These are phyloP conservation scores for Mycosarcoma mackinlayi DNA, from an alignment of 1,284 basidiomycete genomes.

Conservation along the genomic window DNA sequence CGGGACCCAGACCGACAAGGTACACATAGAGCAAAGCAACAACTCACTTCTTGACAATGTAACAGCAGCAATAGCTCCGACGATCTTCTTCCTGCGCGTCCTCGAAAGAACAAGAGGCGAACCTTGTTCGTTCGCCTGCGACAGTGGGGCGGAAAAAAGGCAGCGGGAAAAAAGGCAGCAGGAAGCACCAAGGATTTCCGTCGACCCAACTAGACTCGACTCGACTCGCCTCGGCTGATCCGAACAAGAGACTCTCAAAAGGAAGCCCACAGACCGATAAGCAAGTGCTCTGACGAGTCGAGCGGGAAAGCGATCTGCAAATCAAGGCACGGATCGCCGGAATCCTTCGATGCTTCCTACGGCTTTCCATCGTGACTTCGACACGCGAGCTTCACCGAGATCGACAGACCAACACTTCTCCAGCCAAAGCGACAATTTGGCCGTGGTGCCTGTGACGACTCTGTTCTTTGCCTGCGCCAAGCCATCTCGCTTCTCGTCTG, in stretches of 20 bases:
- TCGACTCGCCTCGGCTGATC: too few species aligned
- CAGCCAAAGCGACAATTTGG: not conserved
- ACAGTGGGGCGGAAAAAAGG: too few species aligned
- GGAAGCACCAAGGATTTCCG: not conserved
- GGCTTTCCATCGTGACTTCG: not conserved
- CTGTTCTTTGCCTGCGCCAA: not conserved
- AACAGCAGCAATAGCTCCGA: not conserved
- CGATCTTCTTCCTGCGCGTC: too few species aligned
- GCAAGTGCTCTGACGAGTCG: too few species aligned
- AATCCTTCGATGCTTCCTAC: constrained; percentile 1
- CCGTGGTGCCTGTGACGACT: too few species aligned
- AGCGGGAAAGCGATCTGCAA: too few species aligned
- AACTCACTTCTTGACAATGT: too few species aligned
- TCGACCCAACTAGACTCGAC: not conserved
- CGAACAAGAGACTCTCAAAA: too few species aligned
- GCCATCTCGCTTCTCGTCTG: not conserved
- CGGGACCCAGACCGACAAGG: constrained; percentile 1
- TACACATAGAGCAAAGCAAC: not conserved
- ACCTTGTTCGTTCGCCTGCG: too few species aligned
- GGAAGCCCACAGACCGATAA: too few species aligned
- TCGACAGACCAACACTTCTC: constrained; percentile 3
- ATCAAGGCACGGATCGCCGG: constrained; percentile 12
- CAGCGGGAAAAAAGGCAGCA: too few species aligned
- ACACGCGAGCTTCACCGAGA: not conserved
- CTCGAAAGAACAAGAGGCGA: too few species aligned